These are phyloP conservation scores for Aphanomyces stellatus DNA, from an alignment of 352 stramenopile species.

Conservation along the genomic window DNA sequence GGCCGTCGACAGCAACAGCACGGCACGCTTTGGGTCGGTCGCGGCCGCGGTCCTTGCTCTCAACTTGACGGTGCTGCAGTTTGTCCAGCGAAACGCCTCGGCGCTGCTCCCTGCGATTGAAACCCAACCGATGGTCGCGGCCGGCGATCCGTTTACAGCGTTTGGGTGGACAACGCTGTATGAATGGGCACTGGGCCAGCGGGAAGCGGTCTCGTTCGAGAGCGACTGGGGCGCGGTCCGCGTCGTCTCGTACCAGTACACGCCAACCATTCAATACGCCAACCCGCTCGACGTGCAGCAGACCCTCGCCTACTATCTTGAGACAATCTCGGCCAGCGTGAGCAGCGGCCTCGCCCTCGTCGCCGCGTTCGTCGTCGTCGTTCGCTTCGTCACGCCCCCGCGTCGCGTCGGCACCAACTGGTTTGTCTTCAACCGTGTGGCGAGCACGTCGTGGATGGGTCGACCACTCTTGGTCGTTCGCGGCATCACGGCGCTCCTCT, in stretches of 20 bases:
- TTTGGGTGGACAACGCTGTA: constrained; percentile 16
- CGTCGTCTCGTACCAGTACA: not conserved
- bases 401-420: not conserved
- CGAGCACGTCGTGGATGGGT: constrained; percentile 2
- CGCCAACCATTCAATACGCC: not conserved
- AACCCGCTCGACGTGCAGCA: not conserved
- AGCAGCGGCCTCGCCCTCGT: not conserved
- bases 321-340: not conserved
- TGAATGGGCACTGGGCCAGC: constrained; percentile 11
- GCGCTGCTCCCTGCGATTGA: not conserved
- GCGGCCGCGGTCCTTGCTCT: not conserved
- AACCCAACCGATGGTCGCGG: not conserved
- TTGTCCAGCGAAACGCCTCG: not conserved
- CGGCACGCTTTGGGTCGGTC: not conserved
- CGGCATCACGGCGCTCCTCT: not conserved
- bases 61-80: not conserved
- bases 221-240: not conserved
- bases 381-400: not conserved
- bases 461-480: constrained; percentile 5
- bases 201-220: constrained; percentile 14
- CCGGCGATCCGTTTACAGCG: too few species aligned
- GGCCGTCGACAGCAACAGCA: not conserved
- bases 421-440: constrained; percentile 18
- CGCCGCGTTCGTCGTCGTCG: not conserved
- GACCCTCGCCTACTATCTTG: not conserved